Percentiles rank a stretch among this genome's conserved stretches.
Evolutionary conservation across 1,139 yeast species (phyloP).

Genomic region (Tardiomyces depauwii): DNA sequence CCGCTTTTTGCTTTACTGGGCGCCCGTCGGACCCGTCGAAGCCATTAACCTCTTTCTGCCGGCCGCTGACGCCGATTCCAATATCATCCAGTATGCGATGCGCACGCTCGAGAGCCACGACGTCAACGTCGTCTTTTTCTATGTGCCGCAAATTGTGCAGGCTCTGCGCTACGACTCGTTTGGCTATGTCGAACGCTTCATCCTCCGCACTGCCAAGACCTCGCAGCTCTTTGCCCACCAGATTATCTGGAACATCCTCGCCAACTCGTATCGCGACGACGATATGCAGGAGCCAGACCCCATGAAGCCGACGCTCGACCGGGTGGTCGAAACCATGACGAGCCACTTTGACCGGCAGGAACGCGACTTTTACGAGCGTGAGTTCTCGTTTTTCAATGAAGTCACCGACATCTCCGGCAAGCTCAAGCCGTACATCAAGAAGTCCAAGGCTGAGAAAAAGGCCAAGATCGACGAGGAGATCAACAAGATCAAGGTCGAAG

Average conservation of each 20-base stretch:
- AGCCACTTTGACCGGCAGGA: constrained; percentile 50
- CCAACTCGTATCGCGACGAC: constrained; percentile 86
- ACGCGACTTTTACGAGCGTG: constrained; percentile 59
- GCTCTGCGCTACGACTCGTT: constrained; percentile 67
- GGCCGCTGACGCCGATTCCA: constrained; percentile 55
- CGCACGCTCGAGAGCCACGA: constrained; percentile 83
- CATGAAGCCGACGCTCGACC: constrained; percentile 73
- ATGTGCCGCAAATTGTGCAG: constrained; percentile 97
- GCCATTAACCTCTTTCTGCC: constrained; percentile 80
- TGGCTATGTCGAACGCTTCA: constrained; percentile 83
- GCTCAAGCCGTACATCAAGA: constrained; percentile 85
- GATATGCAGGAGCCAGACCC: constrained; percentile 60
- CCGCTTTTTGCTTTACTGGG: constrained; percentile 50
- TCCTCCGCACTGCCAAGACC: constrained; percentile 84
- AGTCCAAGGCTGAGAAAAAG: constrained; percentile 92
- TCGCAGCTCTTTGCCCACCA: constrained; percentile 93
- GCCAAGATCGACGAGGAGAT: constrained; percentile 94
- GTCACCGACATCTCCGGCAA: constrained; percentile 92
- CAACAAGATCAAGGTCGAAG: constrained; percentile 63
- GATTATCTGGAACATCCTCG: constrained; percentile 95
- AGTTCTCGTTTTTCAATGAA: constrained; percentile 80
- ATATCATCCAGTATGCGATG: constrained; percentile 76
- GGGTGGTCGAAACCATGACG: constrained; percentile 59
- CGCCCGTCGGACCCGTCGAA: constrained; percentile 70
- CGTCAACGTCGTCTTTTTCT: constrained; percentile 82